A percentile compares a stretch with the other conserved stretches of the same genome.
phyloP scores from a whole-genome alignment of 192 early-diverging fungal species.

The Gonapodya sp. region DNA sequence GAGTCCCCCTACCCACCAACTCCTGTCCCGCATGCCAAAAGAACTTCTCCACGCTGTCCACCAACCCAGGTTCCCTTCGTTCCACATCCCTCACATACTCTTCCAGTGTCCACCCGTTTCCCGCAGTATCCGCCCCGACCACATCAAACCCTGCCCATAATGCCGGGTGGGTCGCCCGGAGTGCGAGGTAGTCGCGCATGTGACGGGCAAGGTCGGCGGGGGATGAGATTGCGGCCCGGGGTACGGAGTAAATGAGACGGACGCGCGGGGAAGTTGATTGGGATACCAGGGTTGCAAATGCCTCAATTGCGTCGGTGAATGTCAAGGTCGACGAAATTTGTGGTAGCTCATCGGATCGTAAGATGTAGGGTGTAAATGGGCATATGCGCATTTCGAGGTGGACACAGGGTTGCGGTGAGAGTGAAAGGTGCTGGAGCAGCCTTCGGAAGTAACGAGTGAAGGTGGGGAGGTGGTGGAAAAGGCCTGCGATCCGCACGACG shows the following conservation, averaged over 20 bases:
- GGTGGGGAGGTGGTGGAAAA: neutral
- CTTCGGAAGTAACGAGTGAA: neutral
- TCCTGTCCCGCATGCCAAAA: slow-evolving; percentile 1
- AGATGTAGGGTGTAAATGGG: neutral
- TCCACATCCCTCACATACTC: neutral
- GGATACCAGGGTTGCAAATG: neutral
- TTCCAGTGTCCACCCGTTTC: neutral
- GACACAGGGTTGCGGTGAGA: neutral
- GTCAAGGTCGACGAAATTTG: neutral
- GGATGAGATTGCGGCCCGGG: neutral
- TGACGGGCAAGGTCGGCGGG: neutral
- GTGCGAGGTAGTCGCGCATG: neutral
- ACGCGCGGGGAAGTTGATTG: neutral
- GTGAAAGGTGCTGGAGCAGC: neutral
- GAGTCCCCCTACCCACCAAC: neutral
- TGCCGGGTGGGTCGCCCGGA: neutral
- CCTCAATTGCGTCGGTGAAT: neutral
- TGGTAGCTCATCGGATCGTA: neutral
- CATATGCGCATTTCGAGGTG: neutral
- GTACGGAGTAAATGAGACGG: neutral
- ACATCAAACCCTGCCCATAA: neutral
- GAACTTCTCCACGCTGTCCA: neutral
- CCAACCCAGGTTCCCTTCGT: neutral
- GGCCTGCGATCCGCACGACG: neutral
- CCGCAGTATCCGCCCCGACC: neutral